Base-by-base conservation (phyloP, 2,329 filamentous ascomycete genomes). In the Lecanicillium sp. region DNA sequence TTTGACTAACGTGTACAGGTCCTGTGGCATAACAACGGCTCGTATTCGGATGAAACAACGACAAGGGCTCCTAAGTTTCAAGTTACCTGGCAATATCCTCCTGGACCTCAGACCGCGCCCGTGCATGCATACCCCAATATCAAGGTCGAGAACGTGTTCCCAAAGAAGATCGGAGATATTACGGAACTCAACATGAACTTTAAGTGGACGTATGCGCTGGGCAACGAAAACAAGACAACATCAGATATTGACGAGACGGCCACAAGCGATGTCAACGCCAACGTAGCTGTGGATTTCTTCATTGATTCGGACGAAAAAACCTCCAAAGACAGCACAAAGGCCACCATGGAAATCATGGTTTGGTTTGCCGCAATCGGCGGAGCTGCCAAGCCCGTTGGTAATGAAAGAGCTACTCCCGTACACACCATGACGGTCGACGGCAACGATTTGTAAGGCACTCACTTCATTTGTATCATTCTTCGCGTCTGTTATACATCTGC, bases 231-330 rank as follows among this genome's bases (percentile, higher is more conserved):
- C 37, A 41, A 45, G 11, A 57, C 60, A 1, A 54, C 53, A 4
- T 49, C 55, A 1, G 53, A 53, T 10, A 65, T 65, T 2, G 57
- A 64, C 41, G 42, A 54, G 3, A 27, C 52, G 1, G 50, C 52
- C 0, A 53, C 74, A 11, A 53, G 56, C n/a, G 44, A 50, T 0
- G 54, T 74, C 42, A 71, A 73, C 47, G 58, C 70, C 53, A 77
- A 77, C 59, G 71, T 78, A 25, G 72, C 72, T 27, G 59, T 78
- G 44, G 74, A 78, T 58, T 72, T 77, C 65, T 78, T 77, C 55
- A 55, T 77, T 39, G 72, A 75, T 45, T 51, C 48, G 18, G 61
- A 72, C 50, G 51, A 62, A 39, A 48, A 45, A 1, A 62, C 52
- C 1, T 57, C 74, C 0, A 42, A 52, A 31, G 53, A 67, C 52